Conservation (phyloP, 345 rosid species). For the Eucalyptus sideroxylon region DNA sequence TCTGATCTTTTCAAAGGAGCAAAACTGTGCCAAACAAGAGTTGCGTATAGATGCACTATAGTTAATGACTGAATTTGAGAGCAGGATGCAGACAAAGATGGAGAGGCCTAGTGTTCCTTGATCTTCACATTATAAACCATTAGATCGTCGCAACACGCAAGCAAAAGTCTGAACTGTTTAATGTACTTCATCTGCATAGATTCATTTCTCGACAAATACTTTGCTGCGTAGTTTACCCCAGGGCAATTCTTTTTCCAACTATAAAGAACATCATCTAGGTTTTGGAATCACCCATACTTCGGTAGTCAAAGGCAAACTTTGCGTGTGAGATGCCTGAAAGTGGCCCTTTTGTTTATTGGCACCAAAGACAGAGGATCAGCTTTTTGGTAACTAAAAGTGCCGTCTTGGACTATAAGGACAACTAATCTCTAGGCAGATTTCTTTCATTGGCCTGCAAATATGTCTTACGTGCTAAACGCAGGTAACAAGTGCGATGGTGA, state of each 20-base stretch:
- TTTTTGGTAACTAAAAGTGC: background rate
- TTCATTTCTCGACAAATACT: background rate
- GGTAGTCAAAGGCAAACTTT: background rate
- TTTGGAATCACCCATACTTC: background rate
- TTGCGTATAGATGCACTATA: background rate
- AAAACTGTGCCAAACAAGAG: background rate
- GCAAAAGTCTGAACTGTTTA: background rate
- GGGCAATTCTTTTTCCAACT: background rate
- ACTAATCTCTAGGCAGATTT: background rate
- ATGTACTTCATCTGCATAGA: background rate
- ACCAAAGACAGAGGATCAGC: background rate
- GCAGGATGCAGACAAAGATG: background rate
- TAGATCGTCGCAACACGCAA: background rate
- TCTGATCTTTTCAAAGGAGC: background rate
- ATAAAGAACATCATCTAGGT: background rate
- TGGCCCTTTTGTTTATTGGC: background rate
- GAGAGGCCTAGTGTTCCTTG: background rate
- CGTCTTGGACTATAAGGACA: background rate
- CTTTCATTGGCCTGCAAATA: background rate
- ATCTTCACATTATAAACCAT: background rate
- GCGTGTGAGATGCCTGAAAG: background rate
- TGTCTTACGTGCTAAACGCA: background rate
- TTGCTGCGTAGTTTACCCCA: background rate
- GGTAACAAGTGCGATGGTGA: background rate
- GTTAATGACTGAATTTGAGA: background rate